Percentiles rank a stretch among this genome's conserved stretches.
Evolutionary conservation across 1,284 basidiomycete species (phyloP).

Genomic region (Tranzscheliella williamsii): DNA sequence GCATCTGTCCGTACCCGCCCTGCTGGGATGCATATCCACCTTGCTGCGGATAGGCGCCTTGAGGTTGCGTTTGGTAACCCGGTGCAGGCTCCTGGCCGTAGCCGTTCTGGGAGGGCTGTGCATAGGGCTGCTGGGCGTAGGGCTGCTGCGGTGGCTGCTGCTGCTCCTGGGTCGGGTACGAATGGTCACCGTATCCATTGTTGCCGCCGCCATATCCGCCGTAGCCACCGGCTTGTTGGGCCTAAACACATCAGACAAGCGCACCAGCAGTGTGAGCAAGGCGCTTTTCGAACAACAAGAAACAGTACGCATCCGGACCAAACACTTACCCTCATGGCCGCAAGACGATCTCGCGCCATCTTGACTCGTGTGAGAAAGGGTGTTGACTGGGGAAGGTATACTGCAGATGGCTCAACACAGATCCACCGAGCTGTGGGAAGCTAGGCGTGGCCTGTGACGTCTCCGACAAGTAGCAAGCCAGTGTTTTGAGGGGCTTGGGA

Average conservation of each 20-base stretch:
- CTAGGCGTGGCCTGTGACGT: too few relatives aligned
- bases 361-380: constrained; percentile 2
- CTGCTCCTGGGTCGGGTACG: constrained; percentile 56
- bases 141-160: not conserved
- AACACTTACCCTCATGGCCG: constrained; percentile 43
- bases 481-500: too few relatives aligned
- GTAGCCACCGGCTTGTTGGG: constrained; percentile 53
- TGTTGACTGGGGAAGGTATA: not conserved
- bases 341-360: constrained; percentile 49
- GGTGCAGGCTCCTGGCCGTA: constrained; percentile 1
- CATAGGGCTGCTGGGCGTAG: constrained; percentile 17
- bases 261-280: too few relatives aligned
- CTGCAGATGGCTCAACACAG: too few relatives aligned
- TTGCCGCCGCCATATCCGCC: constrained; percentile 52
- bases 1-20: constrained; percentile 25
- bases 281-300: not conserved
- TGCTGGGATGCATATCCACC: constrained; percentile 8
- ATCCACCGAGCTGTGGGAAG: too few relatives aligned
- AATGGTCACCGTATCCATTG: constrained; percentile 60
- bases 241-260: constrained; percentile 12
- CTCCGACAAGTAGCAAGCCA: too few relatives aligned
- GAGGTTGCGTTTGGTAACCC: constrained; percentile 2
- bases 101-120: constrained; percentile 12
- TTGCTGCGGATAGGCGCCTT: not conserved
- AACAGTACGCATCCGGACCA: not conserved